Conservation (phyloP, 139 green algal genomes). For the Closterium sp. region DNA sequence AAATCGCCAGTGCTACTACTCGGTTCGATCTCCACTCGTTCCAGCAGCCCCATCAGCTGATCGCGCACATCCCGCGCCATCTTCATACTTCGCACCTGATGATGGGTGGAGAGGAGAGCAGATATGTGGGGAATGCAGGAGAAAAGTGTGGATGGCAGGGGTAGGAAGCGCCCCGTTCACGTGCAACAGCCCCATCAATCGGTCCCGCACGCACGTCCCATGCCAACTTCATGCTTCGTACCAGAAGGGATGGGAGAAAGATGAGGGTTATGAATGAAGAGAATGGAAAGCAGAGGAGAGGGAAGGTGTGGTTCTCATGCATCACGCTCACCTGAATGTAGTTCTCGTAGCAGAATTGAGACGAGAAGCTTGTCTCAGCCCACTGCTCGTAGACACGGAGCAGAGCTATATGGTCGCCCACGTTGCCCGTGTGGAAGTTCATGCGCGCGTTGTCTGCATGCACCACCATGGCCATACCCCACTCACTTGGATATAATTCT, state of each 20-base stretch:
- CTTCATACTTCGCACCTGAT: constrained; percentile 90
- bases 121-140: no score
- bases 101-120: not conserved
- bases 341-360: constrained; percentile 96
- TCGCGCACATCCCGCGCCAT: constrained; percentile 93
- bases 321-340: constrained; percentile 74
- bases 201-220: constrained; percentile 93
- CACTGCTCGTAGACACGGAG: constrained; percentile 61
- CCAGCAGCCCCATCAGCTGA: constrained; percentile 93
- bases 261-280: no score
- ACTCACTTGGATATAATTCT: no score
- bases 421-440: constrained; percentile 80
- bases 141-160: no score
- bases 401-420: constrained; percentile 94
- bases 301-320: no score
- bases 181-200: constrained; percentile 92
- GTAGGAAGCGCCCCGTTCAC: no score
- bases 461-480: no score
- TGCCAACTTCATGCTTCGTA: constrained; percentile 92
- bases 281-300: no score
- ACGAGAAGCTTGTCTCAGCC: constrained; percentile 84
- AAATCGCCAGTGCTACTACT: constrained; percentile 69
- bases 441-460: constrained; percentile 90
- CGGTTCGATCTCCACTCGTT: constrained; percentile 93
- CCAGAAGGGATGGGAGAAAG: constrained; percentile 48